phyloP scores from a whole-genome alignment of 179 eudicot genomes.

The Camellia oleifera region DNA sequence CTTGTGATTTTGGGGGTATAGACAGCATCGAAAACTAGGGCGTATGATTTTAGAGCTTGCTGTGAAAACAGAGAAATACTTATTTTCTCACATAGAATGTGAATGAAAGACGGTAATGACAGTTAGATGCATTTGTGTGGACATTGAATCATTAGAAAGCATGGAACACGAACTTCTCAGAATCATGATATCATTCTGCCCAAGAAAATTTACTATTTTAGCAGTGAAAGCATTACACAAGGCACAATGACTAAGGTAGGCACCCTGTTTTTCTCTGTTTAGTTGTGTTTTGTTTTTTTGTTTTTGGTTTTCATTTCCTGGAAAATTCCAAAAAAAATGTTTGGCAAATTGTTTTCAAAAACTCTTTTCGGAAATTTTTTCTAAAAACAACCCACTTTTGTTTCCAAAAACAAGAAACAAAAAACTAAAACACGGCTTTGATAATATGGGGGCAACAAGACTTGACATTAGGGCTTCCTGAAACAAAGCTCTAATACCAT shows the following conservation, averaged over 20 bases:
- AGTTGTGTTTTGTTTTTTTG: too few species aligned
- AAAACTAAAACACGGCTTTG: too few species aligned
- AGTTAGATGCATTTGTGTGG: neutral
- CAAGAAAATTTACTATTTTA: neutral
- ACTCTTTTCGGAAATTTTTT: too few species aligned
- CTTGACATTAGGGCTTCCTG: too few species aligned
- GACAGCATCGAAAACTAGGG: constrained; percentile 64
- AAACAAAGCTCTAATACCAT: too few species aligned
- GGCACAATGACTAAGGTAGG: neutral
- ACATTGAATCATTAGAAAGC: neutral
- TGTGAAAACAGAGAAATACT: constrained; percentile 18
- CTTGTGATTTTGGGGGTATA: constrained; percentile 64
- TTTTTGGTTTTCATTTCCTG: too few species aligned
- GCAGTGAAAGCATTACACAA: neutral
- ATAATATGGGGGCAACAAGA: too few species aligned
- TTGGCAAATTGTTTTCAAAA: too few species aligned
- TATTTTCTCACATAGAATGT: neutral
- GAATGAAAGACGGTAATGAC: neutral
- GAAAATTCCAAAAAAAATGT: too few species aligned
- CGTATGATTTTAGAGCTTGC: constrained; percentile 52
- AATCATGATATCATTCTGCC: neutral
- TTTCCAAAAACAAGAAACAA: too few species aligned
- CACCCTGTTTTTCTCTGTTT: neutral
- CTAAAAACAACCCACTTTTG: too few species aligned
- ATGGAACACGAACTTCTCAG: neutral